Evolutionary conservation across 2,329 filamentous ascomycete genomes (phyloP), one percentile per base, ranked within the genome.

Genomic region (Diaporthe australafricana): DNA sequence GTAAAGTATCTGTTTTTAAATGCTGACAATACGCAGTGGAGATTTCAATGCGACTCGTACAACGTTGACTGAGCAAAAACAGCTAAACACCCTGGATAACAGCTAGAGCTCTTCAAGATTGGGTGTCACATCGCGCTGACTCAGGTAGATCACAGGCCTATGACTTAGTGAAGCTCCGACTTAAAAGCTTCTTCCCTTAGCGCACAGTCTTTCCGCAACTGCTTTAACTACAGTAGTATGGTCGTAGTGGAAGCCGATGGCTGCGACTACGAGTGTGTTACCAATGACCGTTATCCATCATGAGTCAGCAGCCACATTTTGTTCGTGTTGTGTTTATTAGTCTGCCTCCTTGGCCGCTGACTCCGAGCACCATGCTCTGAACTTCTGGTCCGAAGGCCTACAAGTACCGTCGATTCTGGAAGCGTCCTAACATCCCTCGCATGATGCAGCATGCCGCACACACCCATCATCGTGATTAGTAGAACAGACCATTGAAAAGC

Each of bases 171-270:
- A 48, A 48, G 60, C 42, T 48, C 27, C 42, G 20, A 30, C 30
- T 30, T 30, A 32, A 35, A 25, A 63, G 42, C 42, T 48, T 63
- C 30, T 35, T 63, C 35, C 9, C n/a, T 63, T 48, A 63, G 60
- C 30, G 27, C 20, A 48, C 47, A 42, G 17, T 20, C 22, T 17
- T 35, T 17, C 32, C 6, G n/a, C 60, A n/a, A 5, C 4, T 38
- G 52, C 17, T 35, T 12, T 5, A 14, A 8, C 27, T 35, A n/a
- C n/a, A n/a, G n/a, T n/a, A 63, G 12, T 11, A 11, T 9, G 42
- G 27, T 16, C 42, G 16, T 48, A 35, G 60, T 38, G 60, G 17
- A 12, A 11, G 9, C 25, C 53, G 12, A 25, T 35, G 9, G 32
- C 27, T 5, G 25, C 35, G 12, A 27, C 52, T 8, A 27, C 20